Conservation (phyloP, 2,329 filamentous ascomycete species). For the Polytolypa hystricis region DNA sequence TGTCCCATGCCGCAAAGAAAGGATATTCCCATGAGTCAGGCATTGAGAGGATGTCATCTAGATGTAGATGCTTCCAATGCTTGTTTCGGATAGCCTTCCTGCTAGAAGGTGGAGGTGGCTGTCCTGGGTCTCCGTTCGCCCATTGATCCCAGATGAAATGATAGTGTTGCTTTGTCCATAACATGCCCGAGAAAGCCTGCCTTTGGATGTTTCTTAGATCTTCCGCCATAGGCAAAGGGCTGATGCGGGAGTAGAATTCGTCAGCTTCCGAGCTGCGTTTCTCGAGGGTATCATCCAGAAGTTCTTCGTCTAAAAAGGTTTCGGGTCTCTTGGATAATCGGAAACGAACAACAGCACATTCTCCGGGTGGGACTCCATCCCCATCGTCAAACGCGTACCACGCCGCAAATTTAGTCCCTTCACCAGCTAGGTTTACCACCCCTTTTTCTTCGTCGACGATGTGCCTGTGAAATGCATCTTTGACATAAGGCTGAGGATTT, state of each 20-base stretch:
- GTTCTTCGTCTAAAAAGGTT: conserved; percentile 78
- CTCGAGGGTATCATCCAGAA: conserved; percentile 84
- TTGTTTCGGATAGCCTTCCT: conserved; percentile 74
- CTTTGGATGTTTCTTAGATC: conserved; percentile 91
- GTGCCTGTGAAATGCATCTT: conserved; percentile 85
- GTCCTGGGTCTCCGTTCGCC: conserved; percentile 84
- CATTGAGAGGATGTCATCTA: conserved; percentile 94
- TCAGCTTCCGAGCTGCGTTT: conserved; percentile 80
- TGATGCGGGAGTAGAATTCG: conserved; percentile 90
- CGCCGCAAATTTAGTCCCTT: conserved; percentile 78
- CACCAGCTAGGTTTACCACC: conserved; percentile 67
- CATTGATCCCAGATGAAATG: conserved; percentile 96
- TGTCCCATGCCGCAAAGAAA: conserved; percentile 96
- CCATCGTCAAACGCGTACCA: conserved; percentile 90
- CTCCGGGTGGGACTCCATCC: conserved; percentile 75
- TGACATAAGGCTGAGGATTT: conserved; percentile 77
- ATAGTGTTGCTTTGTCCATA: conserved; percentile 98
- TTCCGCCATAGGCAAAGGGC: conserved; percentile 83
- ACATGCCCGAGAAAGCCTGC: conserved; percentile 90
- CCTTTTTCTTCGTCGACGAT: conserved; percentile 73
- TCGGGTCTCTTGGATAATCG: conserved; percentile 66
- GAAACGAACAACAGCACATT: conserved; percentile 92
- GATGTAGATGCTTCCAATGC: conserved; percentile 88
- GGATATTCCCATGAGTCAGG: conserved; percentile 98
- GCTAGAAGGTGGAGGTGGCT: conserved; percentile 71